A percentile compares a stretch with the other conserved stretches of the same genome.
phyloP scores from a whole-genome alignment of 2,329 filamentous ascomycete species.

The Didymella lethalis region DNA sequence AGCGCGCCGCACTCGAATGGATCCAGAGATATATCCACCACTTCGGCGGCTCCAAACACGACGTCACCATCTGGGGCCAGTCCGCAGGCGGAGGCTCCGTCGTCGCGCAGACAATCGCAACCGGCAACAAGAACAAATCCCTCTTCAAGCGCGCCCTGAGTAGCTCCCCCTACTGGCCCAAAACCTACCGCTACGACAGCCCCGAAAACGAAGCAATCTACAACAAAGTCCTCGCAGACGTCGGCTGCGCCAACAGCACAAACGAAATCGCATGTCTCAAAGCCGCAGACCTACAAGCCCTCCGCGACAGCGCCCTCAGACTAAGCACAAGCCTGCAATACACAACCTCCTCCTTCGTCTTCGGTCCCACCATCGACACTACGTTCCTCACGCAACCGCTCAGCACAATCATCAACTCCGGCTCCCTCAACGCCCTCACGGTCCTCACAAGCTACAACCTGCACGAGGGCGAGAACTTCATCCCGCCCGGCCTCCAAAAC shows the following conservation, averaged over 20 bases:
- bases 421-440: slow-evolving; percentile 55
- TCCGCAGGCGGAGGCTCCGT: slow-evolving; percentile 64
- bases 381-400: slow-evolving; percentile 60
- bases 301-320: slow-evolving; percentile 61
- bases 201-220: slow-evolving; percentile 63
- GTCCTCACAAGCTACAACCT: slow-evolving; percentile 68
- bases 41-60: slow-evolving; percentile 62
- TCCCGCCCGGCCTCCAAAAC: slow-evolving; percentile 59
- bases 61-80: slow-evolving; percentile 65
- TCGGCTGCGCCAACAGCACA: slow-evolving; percentile 53
- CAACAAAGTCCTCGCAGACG: slow-evolving; percentile 55
- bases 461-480: slow-evolving; percentile 69
- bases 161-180: slow-evolving; percentile 66
- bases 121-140: slow-evolving; percentile 51
- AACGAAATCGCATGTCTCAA: slow-evolving; percentile 66
- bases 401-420: slow-evolving; percentile 52
- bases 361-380: slow-evolving; percentile 68
- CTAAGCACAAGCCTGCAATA: slow-evolving; percentile 61
- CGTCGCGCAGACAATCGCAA: slow-evolving; percentile 62
- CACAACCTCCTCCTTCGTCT: slow-evolving; percentile 65
- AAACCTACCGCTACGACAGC: slow-evolving; percentile 63
- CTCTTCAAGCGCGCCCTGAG: slow-evolving; percentile 62
- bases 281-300: slow-evolving; percentile 59
- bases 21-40: slow-evolving; percentile 61
- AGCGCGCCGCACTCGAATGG: slow-evolving; percentile 62